Evolutionary conservation across 2,329 filamentous ascomycete species (phyloP).

Genomic region (Tolypocladium ovalisporum): DNA sequence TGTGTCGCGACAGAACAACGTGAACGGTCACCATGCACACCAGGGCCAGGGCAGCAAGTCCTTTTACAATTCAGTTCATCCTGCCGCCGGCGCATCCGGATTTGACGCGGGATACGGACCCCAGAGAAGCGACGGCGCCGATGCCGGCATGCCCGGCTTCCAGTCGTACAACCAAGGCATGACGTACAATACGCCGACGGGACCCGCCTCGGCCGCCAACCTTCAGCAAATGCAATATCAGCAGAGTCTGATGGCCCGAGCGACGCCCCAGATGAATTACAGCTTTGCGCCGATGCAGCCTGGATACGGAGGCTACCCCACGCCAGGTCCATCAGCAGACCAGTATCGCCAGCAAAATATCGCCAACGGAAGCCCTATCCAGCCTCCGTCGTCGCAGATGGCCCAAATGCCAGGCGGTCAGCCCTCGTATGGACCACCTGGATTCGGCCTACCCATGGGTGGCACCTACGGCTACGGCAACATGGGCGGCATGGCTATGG

Average conservation of each 20-base stretch:
- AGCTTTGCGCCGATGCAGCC: constrained; percentile 46
- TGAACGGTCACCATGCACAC: constrained; percentile 30
- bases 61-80: constrained; percentile 42
- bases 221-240: constrained; percentile 49
- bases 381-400: constrained; percentile 28
- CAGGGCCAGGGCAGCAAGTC: constrained; percentile 32
- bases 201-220: constrained; percentile 31
- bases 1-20: constrained; percentile 41
- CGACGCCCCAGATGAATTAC: constrained; percentile 42
- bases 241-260: constrained; percentile 44
- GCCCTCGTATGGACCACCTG: constrained; percentile 36
- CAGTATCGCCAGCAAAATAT: constrained; percentile 44
- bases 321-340: constrained; percentile 37
- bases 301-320: constrained; percentile 42
- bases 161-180: constrained; percentile 38
- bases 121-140: constrained; percentile 41
- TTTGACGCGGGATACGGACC: constrained; percentile 43
- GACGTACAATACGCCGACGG: constrained; percentile 37
- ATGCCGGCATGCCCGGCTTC: constrained; percentile 38
- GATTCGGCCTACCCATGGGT: constrained; percentile 36
- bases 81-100: constrained; percentile 24
- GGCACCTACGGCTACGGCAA: constrained; percentile 31
- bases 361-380: constrained; percentile 40
- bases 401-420: constrained; percentile 31
- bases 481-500: constrained; percentile 35